phyloP scores from a whole-genome alignment of 495 filamentous ascomycete species.

The Talaromyces thailandensis region DNA sequence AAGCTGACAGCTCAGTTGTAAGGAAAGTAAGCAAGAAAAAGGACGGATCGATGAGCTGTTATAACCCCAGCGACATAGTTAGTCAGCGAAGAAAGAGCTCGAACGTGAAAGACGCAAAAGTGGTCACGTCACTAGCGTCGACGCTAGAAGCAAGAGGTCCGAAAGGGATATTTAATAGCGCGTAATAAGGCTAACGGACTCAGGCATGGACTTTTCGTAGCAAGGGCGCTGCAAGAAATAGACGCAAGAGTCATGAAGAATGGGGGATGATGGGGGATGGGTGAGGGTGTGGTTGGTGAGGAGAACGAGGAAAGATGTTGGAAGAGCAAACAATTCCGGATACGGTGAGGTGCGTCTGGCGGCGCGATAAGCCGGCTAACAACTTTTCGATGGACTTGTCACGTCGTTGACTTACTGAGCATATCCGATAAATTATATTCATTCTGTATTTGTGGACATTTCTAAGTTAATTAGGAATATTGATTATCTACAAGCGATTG shows the following conservation, averaged over 20 bases:
- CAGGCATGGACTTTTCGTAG: not conserved
- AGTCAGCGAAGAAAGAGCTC: conserved; percentile 3
- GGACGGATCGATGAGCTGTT: not conserved
- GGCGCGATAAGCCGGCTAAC: not conserved
- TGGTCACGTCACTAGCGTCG: not conserved
- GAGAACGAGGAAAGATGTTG: not conserved
- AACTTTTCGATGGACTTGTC: not conserved
- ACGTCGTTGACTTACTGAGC: too few relatives aligned
- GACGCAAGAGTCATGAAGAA: not conserved
- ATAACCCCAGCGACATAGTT: not conserved
- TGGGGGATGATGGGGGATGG: not conserved
- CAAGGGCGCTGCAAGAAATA: not conserved
- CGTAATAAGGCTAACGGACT: not conserved
- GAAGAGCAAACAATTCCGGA: not conserved
- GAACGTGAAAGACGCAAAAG: not conserved
- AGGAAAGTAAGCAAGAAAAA: not conserved
- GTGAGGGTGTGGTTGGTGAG: not conserved
- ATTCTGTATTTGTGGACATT: too few relatives aligned
- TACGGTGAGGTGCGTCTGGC: conserved; percentile 7
- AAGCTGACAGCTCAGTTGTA: not conserved
- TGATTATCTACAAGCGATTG: too few relatives aligned
- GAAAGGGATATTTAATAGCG: not conserved
- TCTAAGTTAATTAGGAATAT: too few relatives aligned
- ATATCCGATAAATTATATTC: too few relatives aligned
- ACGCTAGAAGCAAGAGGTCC: conserved; percentile 1